These are phyloP conservation scores for Capniomyces stellatus DNA, from an alignment of 371 early-diverging fungal genomes.

Conservation along the genomic window DNA sequence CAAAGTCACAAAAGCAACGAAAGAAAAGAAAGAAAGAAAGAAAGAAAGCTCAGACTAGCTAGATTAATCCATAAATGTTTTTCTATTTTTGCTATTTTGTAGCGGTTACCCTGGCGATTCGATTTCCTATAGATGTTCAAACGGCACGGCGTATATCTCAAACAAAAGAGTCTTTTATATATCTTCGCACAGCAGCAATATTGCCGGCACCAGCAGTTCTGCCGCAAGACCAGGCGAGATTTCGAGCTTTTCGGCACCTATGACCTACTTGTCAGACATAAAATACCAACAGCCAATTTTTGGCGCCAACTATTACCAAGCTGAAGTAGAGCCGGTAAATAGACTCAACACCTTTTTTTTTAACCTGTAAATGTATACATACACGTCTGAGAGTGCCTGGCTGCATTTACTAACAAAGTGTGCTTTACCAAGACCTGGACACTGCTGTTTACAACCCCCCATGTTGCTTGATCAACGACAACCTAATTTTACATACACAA, in stretches of 20 bases:
- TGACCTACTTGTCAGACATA: background rate
- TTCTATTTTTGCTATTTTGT: too few species aligned
- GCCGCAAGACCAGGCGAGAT: background rate
- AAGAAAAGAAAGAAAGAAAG: background rate
- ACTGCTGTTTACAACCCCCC: too few species aligned
- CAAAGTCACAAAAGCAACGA: background rate
- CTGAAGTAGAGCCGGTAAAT: background rate
- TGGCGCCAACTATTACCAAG: conserved; percentile 2
- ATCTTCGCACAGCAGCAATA: background rate
- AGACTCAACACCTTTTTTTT: too few species aligned
- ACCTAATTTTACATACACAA: too few species aligned
- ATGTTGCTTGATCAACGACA: too few species aligned
- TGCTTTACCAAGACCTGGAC: too few species aligned
- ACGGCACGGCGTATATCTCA: background rate
- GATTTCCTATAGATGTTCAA: background rate
- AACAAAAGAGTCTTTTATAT: background rate
- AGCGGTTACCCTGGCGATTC: conserved; percentile 2
- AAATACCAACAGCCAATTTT: background rate
- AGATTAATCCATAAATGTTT: background rate
- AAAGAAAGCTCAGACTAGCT: background rate
- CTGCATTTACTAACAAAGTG: too few species aligned
- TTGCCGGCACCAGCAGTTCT: background rate
- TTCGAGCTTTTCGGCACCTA: background rate
- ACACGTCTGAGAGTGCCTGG: too few species aligned
- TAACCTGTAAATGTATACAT: too few species aligned